Base-by-base conservation (phyloP, 176 grass and related monocot species). In the Tillandsia leiboldiana region DNA sequence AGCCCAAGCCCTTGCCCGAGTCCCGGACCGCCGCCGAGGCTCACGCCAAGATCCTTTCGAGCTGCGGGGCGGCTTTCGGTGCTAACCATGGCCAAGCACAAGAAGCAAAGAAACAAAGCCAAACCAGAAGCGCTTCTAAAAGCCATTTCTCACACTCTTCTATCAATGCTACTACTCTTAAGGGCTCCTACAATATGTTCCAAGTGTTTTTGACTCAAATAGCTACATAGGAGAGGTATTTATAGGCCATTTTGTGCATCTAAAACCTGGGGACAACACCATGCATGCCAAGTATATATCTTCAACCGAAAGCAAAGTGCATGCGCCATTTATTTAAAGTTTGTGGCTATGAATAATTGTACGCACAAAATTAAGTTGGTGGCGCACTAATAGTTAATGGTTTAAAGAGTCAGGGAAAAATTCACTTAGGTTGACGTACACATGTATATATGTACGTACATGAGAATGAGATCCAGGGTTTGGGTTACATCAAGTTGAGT, bases 1-100 rank as follows among this genome's bases (percentile, higher is more conserved):
- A 56, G 47, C 26, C 64, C 10, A 11, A 33, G 29, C 29, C 29
- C 29, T 33, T 33, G 29, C 29, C 33, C 33, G 33, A 42, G 33
- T 0, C 33, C 33, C 33, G 3, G 66, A 13, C 84, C 87, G 0
- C 5, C 11, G 0, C 72, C 80, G 6, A 65, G 66, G 10, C 78
- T 71, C 1, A 87, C 14, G 26, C 78, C 74, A 28, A 91, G 88
- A 48, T 49, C 59, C 72, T 84, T 91, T 74, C 88, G 33, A 42
- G 33, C 71, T 17, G 66, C 77, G 8, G 74, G 79, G 4, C 85
- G 83, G 69, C 77, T 73, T 62, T 81, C 72, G 0, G 63, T 81
- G n/a, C 20, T 11, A 1, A 26, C 61, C 2, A 72, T 1, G 7
- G 65, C 33, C 10, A 51, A 67, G 59, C 64, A 51, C 2, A 68